A percentile compares a stretch with the other conserved stretches of the same genome.
Evolutionary conservation across 192 early-diverging fungal genomes (phyloP).

Genomic region (Gigaspora rosea): DNA sequence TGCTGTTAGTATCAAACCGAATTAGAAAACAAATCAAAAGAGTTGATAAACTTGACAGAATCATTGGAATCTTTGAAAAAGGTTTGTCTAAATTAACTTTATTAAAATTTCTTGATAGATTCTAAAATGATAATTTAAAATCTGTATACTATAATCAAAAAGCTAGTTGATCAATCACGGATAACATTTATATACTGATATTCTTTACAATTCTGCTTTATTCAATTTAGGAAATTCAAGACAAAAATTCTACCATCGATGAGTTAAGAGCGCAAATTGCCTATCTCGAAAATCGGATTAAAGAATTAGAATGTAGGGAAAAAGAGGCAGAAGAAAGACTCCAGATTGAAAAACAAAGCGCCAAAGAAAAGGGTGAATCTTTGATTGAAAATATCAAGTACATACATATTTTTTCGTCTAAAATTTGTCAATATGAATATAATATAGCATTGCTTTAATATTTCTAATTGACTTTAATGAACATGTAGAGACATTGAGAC

Average conservation of each 20-base stretch:
- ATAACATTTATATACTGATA: too few relatives aligned
- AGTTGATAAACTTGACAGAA: too few relatives aligned
- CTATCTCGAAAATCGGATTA: constrained; percentile 20
- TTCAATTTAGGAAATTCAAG: constrained; percentile 26
- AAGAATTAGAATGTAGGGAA: constrained; percentile 39
- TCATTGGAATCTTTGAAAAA: too few relatives aligned
- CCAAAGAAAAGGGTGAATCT: constrained; percentile 43
- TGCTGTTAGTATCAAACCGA: too few relatives aligned
- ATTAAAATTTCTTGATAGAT: too few relatives aligned
- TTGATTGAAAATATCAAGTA: constrained; percentile 44
- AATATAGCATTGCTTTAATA: background rate
- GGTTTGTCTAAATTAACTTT: too few relatives aligned
- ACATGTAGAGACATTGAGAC: constrained; percentile 36
- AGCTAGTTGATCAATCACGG: too few relatives aligned
- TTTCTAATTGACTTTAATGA: background rate
- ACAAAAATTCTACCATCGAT: constrained; percentile 40
- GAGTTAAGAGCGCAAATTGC: constrained; percentile 39
- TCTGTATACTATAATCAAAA: too few relatives aligned
- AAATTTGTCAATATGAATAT: background rate
- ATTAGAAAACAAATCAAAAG: too few relatives aligned
- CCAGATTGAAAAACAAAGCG: constrained; percentile 42
- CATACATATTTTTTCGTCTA: constrained; percentile 9
- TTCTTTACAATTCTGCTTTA: background rate
- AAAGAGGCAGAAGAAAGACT: constrained; percentile 43
- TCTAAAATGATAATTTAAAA: too few relatives aligned